Percentiles rank a stretch among this genome's conserved stretches.
phyloP scores from a whole-genome alignment of 1,139 yeast species.

The Taiozyma sp. region DNA sequence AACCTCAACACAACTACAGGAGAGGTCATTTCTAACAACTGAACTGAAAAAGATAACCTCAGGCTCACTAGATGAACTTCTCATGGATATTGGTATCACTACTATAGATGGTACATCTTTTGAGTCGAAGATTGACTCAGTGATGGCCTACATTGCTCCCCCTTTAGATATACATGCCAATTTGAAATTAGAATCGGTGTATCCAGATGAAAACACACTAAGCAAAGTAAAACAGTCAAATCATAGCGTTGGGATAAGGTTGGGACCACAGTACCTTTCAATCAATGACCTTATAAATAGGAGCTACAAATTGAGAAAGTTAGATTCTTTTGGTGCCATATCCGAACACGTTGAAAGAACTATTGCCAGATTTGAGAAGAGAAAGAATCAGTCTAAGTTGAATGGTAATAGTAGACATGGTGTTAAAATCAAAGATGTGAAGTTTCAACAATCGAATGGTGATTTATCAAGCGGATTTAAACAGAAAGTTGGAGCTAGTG shows the following conservation, averaged over 20 bases:
- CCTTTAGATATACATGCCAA: background rate
- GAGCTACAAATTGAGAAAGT: constrained; percentile 19
- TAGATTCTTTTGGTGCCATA: constrained; percentile 22
- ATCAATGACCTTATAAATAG: constrained; percentile 31
- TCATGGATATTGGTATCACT: background rate
- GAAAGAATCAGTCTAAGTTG: constrained; percentile 10
- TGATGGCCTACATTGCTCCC: background rate
- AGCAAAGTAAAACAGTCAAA: background rate
- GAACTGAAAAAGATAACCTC: background rate
- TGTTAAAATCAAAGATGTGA: constrained; percentile 14
- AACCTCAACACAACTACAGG: background rate
- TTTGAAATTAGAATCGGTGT: background rate
- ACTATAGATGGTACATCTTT: background rate
- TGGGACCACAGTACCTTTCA: constrained; percentile 21
- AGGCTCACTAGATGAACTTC: background rate
- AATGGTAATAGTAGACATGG: constrained; percentile 30
- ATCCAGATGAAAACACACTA: background rate
- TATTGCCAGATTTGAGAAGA: constrained; percentile 22
- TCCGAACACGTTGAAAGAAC: constrained; percentile 23
- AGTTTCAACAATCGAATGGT: background rate
- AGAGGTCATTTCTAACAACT: background rate
- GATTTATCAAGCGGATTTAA: constrained; percentile 5
- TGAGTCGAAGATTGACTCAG: background rate
- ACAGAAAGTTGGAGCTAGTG: constrained; percentile 16
- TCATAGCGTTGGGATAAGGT: background rate